Conservation (phyloP, 345 rosid genomes). For the Theobroma cacao region DNA sequence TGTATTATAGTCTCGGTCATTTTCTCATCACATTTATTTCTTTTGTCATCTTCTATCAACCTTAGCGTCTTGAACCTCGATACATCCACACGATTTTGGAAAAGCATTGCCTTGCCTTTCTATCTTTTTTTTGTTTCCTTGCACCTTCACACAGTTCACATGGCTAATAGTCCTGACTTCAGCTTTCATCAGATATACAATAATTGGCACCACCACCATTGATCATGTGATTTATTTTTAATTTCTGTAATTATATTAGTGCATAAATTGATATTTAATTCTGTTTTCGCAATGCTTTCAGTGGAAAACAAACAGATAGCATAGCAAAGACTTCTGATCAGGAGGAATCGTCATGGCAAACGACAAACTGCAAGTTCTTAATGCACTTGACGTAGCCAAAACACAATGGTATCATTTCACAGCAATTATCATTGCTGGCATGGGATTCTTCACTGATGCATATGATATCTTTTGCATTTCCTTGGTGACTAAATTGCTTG, state of each 20-base stretch:
- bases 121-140: too few species aligned
- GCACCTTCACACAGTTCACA: background rate
- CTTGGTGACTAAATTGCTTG: constrained; percentile 37
- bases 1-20: background rate
- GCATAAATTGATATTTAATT: too few species aligned
- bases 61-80: background rate
- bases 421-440: constrained; percentile 18
- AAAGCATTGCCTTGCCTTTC: too few species aligned
- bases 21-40: background rate
- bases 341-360: background rate
- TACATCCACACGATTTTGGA: background rate
- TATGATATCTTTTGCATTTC: constrained; percentile 45
- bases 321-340: background rate
- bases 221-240: background rate
- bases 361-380: constrained; percentile 1
- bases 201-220: too few species aligned
- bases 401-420: constrained; percentile 20
- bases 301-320: background rate
- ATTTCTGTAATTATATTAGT: background rate
- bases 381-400: constrained; percentile 15
- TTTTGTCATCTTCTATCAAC: background rate
- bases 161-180: background rate
- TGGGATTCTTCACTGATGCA: constrained; percentile 48
- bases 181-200: too few species aligned
- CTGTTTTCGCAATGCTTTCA: background rate